Conservation (phyloP, 495 filamentous ascomycete species). For the Cairneyella variabilis region DNA sequence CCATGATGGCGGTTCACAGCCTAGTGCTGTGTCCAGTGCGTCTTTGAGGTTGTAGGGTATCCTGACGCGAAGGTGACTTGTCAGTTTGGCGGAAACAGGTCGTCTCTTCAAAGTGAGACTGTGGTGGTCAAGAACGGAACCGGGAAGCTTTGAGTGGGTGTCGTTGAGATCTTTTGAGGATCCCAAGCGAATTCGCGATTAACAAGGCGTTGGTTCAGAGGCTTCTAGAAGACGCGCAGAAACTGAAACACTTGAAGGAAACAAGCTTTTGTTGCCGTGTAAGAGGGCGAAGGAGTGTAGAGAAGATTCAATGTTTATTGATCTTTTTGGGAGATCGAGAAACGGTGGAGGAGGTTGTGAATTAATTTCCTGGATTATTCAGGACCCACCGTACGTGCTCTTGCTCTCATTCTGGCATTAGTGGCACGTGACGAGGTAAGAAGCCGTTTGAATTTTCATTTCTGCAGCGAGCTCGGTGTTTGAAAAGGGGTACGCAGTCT, state of each 20-base stretch:
- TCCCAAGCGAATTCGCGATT: conserved; percentile 18
- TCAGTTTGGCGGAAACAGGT: neutral
- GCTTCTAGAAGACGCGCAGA: conserved; percentile 14
- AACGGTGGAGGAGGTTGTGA: too few relatives aligned
- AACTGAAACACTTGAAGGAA: conserved; percentile 14
- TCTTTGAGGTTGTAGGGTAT: conserved; percentile 1
- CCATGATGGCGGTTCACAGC: conserved; percentile 50
- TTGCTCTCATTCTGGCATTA: too few relatives aligned
- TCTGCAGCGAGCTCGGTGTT: too few relatives aligned
- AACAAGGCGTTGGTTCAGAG: conserved; percentile 17
- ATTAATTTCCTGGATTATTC: neutral
- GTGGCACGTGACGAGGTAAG: too few relatives aligned
- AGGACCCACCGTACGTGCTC: neutral
- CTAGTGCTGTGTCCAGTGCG: conserved; percentile 13
- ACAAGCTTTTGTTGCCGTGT: conserved; percentile 11
- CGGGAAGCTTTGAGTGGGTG: conserved; percentile 1
- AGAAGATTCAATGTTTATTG: conserved; percentile 14
- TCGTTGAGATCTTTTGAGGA: conserved; percentile 15
- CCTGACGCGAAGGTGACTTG: conserved; percentile 1
- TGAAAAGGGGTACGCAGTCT: too few relatives aligned
- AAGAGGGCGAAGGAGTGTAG: conserved; percentile 20
- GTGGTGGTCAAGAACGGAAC: conserved; percentile 8
- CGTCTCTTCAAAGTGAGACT: conserved; percentile 17
- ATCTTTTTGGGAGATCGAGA: neutral
- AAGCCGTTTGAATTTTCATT: too few relatives aligned